Evolutionary conservation across 1,139 yeast species (phyloP).

Genomic region (Diutina rugosa): DNA sequence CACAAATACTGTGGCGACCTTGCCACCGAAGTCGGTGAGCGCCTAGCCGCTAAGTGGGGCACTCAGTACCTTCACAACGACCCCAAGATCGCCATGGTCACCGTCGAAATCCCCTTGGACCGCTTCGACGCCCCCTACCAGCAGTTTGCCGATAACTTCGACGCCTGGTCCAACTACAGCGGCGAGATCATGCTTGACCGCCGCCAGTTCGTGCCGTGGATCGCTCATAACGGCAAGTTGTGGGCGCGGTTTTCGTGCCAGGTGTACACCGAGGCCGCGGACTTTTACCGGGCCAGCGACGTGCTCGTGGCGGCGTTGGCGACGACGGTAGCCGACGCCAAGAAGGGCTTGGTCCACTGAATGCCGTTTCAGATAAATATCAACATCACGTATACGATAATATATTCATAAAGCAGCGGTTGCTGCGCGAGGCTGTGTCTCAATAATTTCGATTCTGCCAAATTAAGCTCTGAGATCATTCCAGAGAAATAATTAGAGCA

Average conservation of each 20-base stretch:
- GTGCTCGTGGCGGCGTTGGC: constrained; percentile 6
- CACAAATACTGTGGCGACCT: constrained; percentile 32
- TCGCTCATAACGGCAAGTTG: constrained; percentile 25
- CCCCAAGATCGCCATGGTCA: constrained; percentile 31
- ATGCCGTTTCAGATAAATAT: no score
- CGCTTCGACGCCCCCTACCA: background rate
- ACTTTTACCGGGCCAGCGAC: constrained; percentile 33
- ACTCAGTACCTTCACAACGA: constrained; percentile 19
- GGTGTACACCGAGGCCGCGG: constrained; percentile 42
- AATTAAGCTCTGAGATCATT: background rate
- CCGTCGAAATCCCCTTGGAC: constrained; percentile 27
- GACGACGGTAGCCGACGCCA: background rate
- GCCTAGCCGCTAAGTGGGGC: constrained; percentile 23
- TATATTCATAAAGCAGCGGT: background rate
- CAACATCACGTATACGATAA: background rate
- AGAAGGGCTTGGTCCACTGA: no score
- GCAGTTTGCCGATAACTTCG: background rate
- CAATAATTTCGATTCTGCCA: no score
- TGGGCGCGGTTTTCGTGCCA: constrained; percentile 48
- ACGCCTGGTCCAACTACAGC: background rate
- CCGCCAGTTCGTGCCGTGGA: constrained; percentile 35
- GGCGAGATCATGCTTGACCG: constrained; percentile 10
- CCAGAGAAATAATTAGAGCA: no score
- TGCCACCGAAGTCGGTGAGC: constrained; percentile 27
- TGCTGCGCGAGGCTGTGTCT: no score